phyloP scores from a whole-genome alignment of 2,329 filamentous ascomycete genomes.

The Botrytis byssoidea region DNA sequence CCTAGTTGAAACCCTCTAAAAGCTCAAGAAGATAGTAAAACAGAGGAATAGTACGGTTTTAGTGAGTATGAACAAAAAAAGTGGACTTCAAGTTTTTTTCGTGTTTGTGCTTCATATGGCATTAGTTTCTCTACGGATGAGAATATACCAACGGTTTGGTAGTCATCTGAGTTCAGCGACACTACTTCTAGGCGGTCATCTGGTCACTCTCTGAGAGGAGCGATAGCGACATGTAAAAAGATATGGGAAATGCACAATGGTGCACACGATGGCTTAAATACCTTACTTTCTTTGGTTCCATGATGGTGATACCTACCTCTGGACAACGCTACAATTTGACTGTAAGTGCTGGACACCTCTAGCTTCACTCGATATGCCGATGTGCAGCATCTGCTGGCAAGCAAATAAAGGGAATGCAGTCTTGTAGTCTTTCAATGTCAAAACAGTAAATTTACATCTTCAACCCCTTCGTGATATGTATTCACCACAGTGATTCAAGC shows the following conservation, averaged over 20 bases:
- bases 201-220: neutral
- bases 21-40: neutral
- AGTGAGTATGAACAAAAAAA: neutral
- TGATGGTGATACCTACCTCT: no score
- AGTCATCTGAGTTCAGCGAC: neutral
- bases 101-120: neutral
- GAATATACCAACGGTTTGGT: neutral
- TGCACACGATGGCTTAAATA: no score
- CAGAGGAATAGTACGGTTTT: neutral
- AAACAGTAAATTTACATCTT: neutral
- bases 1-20: neutral
- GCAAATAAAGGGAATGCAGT: neutral
- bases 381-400: neutral
- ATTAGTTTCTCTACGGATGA: neutral
- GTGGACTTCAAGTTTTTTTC: neutral
- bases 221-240: neutral
- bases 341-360: neutral
- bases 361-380: neutral
- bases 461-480: neutral
- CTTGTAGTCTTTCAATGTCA: rapidly evolving
- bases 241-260: neutral
- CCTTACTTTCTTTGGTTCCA: no score
- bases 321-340: no score
- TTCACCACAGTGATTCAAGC: neutral
- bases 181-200: neutral